Evolutionary conservation across 78 protist genomes (phyloP).

Genomic region (Planoprotostelium fungivorum): DNA sequence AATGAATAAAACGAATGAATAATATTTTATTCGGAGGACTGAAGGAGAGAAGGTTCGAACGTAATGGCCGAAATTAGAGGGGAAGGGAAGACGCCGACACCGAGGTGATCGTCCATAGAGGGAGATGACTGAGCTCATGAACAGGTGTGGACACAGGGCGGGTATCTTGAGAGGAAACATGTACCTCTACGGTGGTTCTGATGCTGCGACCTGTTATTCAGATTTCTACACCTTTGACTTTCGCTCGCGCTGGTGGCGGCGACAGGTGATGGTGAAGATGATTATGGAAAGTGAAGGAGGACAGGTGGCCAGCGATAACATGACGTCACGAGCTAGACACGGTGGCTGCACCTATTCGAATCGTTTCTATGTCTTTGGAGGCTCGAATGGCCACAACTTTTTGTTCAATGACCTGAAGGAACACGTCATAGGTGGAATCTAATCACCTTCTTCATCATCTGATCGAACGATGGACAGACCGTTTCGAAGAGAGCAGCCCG

Average conservation of each 20-base stretch:
- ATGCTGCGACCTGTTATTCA: not conserved
- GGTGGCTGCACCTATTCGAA: not conserved
- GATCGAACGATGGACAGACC: not conserved
- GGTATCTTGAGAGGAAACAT: not conserved
- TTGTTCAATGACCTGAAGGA: not conserved
- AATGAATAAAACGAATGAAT: too few species aligned
- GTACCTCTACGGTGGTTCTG: not conserved
- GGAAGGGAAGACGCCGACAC: not conserved
- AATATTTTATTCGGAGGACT: not conserved
- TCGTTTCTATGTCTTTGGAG: not conserved
- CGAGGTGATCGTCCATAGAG: not conserved
- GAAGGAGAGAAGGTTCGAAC: not conserved
- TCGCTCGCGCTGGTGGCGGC: not conserved
- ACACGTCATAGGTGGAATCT: not conserved
- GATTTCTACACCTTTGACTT: not conserved
- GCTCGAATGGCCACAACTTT: not conserved
- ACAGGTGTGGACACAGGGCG: too few species aligned
- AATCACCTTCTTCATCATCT: not conserved
- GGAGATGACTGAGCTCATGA: not conserved
- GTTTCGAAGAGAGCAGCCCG: not conserved
- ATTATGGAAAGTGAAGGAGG: not conserved
- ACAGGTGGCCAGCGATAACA: not conserved
- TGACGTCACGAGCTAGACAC: not conserved
- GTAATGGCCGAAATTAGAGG: not conserved
- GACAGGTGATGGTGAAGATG: not conserved